These are phyloP conservation scores for Apiospora aurea DNA, from an alignment of 2,329 filamentous ascomycete genomes.

Conservation along the genomic window DNA sequence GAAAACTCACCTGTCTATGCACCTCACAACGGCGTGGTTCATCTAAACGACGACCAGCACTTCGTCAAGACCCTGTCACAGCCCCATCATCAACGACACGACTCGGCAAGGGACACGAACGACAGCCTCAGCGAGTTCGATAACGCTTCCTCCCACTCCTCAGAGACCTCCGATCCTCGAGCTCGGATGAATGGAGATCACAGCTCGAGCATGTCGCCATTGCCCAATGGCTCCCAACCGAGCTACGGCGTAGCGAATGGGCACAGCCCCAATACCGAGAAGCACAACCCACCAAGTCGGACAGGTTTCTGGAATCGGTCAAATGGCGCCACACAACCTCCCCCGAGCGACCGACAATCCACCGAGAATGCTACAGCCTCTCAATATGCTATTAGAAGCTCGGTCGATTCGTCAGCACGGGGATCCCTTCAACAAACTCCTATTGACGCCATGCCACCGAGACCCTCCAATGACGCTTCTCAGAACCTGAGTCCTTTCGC, in stretches of 20 bases:
- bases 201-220: slow-evolving; percentile 61
- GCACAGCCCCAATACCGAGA: background rate
- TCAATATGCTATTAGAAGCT: slow-evolving; percentile 40
- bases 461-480: slow-evolving; percentile 31
- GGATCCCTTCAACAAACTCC: slow-evolving; percentile 43
- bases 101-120: slow-evolving; percentile 55
- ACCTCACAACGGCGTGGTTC: slow-evolving; percentile 40
- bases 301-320: background rate
- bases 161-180: slow-evolving; percentile 56
- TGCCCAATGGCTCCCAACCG: slow-evolving; percentile 59
- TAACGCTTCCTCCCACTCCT: slow-evolving; percentile 60
- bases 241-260: slow-evolving; percentile 41
- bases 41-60: slow-evolving; percentile 33
- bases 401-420: slow-evolving; percentile 42
- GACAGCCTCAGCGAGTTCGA: slow-evolving; percentile 63
- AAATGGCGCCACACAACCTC: background rate
- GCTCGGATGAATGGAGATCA: slow-evolving; percentile 51
- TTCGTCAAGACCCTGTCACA: slow-evolving; percentile 21
- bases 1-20: slow-evolving; percentile 43
- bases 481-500: background rate
- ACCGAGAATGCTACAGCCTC: background rate
- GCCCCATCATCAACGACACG: slow-evolving; percentile 32
- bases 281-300: slow-evolving; percentile 3
- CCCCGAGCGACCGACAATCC: background rate
- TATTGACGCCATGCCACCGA: slow-evolving; percentile 41